Percentiles rank a stretch among this genome's conserved stretches.
phyloP scores from a whole-genome alignment of 2,329 filamentous ascomycete species.

The Nannizzia gypsea region DNA sequence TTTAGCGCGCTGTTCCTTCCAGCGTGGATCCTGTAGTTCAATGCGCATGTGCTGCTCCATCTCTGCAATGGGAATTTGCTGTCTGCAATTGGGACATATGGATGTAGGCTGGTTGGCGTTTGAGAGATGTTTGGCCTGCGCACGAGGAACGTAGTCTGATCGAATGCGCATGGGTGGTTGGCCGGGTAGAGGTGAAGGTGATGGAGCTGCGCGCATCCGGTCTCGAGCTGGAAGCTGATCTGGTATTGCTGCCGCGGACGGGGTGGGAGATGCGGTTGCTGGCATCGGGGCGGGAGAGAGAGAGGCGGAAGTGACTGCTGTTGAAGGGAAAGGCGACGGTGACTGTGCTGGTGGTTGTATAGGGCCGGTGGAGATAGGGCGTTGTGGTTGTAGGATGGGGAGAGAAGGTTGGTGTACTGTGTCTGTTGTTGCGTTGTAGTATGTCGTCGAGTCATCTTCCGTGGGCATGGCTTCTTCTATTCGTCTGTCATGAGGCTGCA shows the following conservation, averaged over 20 bases:
- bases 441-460: slow-evolving; percentile 47
- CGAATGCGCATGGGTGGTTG: slow-evolving; percentile 70
- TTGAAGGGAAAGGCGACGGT: slow-evolving; percentile 40
- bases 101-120: slow-evolving; percentile 49
- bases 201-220: slow-evolving; percentile 44
- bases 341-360: neutral
- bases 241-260: neutral
- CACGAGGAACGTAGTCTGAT: slow-evolving; percentile 81
- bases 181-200: slow-evolving; percentile 24
- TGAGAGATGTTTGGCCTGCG: slow-evolving; percentile 58
- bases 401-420: slow-evolving; percentile 28
- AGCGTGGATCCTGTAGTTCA: slow-evolving; percentile 82
- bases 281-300: slow-evolving; percentile 39
- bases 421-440: slow-evolving; percentile 39
- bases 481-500: slow-evolving; percentile 61
- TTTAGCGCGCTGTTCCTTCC: slow-evolving; percentile 92
- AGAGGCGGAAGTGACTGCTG: slow-evolving; percentile 44
- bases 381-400: slow-evolving; percentile 30
- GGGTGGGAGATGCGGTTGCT: slow-evolving; percentile 63
- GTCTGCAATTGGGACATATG: slow-evolving; percentile 85
- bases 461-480: slow-evolving; percentile 93
- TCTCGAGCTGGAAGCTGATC: neutral
- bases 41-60: slow-evolving; percentile 90
- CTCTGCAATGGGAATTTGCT: slow-evolving; percentile 76
- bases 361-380: slow-evolving; percentile 40